phyloP scores from a whole-genome alignment of 768 basidiomycete genomes.

The Boletus fagicola region DNA sequence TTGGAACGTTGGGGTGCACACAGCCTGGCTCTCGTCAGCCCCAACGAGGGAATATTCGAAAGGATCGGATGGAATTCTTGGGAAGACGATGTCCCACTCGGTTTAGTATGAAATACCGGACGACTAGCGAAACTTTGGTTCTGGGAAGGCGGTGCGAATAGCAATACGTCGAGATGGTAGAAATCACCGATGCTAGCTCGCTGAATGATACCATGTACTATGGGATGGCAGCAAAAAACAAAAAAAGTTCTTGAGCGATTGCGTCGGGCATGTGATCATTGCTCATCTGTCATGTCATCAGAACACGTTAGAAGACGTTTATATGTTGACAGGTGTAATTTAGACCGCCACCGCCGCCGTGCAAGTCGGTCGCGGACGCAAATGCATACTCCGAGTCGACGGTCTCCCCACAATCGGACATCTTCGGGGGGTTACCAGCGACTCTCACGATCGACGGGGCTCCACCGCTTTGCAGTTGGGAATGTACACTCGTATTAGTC shows the following conservation, averaged over 20 bases:
- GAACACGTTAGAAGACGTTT: background rate
- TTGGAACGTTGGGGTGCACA: background rate
- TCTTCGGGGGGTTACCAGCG: background rate
- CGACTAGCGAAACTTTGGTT: background rate
- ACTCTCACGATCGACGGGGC: background rate
- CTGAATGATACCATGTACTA: background rate
- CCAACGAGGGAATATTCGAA: background rate
- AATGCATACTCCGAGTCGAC: background rate
- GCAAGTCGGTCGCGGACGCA: background rate
- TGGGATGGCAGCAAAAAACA: background rate
- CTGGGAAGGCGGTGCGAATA: constrained; percentile 6
- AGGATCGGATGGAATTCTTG: background rate
- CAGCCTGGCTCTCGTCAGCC: background rate
- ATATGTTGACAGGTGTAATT: constrained; percentile 7
- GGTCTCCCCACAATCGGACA: background rate
- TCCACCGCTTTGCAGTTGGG: background rate
- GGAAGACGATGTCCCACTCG: background rate
- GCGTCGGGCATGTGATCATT: background rate
- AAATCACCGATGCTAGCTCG: background rate
- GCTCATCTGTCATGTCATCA: constrained; percentile 12
- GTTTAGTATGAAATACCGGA: constrained; percentile 3
- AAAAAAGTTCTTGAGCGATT: background rate
- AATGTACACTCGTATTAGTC: background rate
- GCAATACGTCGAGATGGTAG: constrained; percentile 2
- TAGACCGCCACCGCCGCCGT: constrained; percentile 3